phyloP scores from a whole-genome alignment of 2,329 filamentous ascomycete genomes.

The Lachnellula subtilissima region DNA sequence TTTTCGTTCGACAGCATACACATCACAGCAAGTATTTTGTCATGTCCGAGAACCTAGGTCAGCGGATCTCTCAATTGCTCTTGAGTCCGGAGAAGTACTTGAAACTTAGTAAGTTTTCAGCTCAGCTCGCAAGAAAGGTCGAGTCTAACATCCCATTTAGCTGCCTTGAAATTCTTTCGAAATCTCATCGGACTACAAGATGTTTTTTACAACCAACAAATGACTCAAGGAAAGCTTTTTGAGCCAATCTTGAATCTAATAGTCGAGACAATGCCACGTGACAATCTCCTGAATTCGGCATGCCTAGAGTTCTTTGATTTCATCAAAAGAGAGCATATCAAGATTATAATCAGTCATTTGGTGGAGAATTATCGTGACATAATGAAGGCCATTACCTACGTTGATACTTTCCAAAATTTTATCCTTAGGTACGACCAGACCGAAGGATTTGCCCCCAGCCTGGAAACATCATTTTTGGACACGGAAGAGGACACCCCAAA shows the following conservation, averaged over 20 bases:
- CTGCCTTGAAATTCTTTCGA: constrained; percentile 90
- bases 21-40: constrained; percentile 87
- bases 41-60: constrained; percentile 69
- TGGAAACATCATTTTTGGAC: constrained; percentile 67
- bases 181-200: constrained; percentile 81
- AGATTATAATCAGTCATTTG: constrained; percentile 75
- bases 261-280: constrained; percentile 78
- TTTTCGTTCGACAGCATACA: constrained; percentile 86
- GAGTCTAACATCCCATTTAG: constrained; percentile 38
- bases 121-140: background rate
- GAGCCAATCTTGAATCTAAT: constrained; percentile 82
- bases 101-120: constrained; percentile 66
- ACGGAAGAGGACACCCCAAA: constrained; percentile 54
- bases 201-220: constrained; percentile 82
- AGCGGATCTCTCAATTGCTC: constrained; percentile 77
- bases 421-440: constrained; percentile 75
- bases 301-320: constrained; percentile 92
- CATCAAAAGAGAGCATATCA: constrained; percentile 76
- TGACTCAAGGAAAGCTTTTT: constrained; percentile 76
- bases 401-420: constrained; percentile 77
- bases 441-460: constrained; percentile 58
- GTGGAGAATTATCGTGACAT: constrained; percentile 80
- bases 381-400: constrained; percentile 69
- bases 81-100: constrained; percentile 84
- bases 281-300: constrained; percentile 90